Evolutionary conservation across 495 filamentous ascomycete species (phyloP).

Genomic region (Clavariopsis aquatica): DNA sequence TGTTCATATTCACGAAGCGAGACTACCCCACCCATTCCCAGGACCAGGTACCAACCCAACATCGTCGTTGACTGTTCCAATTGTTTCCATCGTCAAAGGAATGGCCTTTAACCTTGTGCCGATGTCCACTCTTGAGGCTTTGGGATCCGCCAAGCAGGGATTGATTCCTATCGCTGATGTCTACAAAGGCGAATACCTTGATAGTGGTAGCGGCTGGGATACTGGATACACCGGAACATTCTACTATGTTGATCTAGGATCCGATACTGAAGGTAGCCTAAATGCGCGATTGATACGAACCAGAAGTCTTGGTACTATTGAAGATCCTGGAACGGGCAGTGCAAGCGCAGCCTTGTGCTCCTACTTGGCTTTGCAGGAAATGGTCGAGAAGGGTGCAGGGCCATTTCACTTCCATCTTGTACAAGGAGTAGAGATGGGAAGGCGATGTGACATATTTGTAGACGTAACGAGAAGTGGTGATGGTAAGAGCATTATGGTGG

Average conservation of each 20-base stretch:
- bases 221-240: conserved; percentile 56
- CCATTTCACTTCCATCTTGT: conserved; percentile 54
- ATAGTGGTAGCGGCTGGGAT: conserved; percentile 58
- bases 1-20: conserved; percentile 59
- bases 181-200: conserved; percentile 14
- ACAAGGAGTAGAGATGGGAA: conserved; percentile 80
- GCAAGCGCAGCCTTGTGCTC: conserved; percentile 58
- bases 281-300: conserved; percentile 43
- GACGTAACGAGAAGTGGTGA: conserved; percentile 44
- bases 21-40: conserved; percentile 32
- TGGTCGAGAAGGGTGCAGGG: conserved; percentile 38
- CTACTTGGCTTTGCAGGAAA: conserved; percentile 54
- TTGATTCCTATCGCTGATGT: conserved; percentile 10
- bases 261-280: conserved; percentile 35
- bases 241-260: conserved; percentile 53
- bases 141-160: conserved; percentile 42
- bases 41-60: conserved; percentile 39
- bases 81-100: conserved; percentile 66
- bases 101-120: conserved; percentile 64
- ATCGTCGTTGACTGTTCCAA: conserved; percentile 45
- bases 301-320: conserved; percentile 56
- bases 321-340: conserved; percentile 76
- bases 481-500: conserved; percentile 34
- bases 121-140: conserved; percentile 51
- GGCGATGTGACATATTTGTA: conserved; percentile 61